Percentiles rank a stretch among this genome's conserved stretches.
These are phyloP conservation scores for Lasiosphaeria hispida DNA, from an alignment of 495 filamentous ascomycete species.

Conservation along the genomic window DNA sequence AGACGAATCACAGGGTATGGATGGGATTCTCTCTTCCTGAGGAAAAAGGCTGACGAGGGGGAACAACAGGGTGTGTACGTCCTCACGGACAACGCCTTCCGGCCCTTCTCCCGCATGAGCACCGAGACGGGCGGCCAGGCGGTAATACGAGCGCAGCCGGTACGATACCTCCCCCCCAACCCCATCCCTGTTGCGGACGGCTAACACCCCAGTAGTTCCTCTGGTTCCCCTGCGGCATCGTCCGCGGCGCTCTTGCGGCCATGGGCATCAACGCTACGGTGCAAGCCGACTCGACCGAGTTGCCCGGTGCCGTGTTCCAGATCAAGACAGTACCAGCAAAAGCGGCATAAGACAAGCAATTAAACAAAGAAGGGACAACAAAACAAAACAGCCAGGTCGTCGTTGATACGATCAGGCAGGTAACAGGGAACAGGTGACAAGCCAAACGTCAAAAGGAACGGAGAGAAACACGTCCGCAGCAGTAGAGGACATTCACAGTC, in stretches of 20 bases:
- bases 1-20: constrained; percentile 89
- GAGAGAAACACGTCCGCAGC: too few species aligned
- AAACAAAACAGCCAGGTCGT: too few species aligned
- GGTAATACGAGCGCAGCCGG: constrained; percentile 73
- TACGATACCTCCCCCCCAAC: constrained; percentile 43
- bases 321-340: constrained; percentile 78
- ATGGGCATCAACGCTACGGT: constrained; percentile 90
- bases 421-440: too few species aligned
- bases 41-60: background rate
- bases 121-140: constrained; percentile 69
- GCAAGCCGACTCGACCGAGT: constrained; percentile 79
- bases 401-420: too few species aligned
- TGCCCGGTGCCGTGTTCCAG: constrained; percentile 90
- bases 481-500: too few species aligned
- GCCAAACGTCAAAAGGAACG: too few species aligned
- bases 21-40: background rate
- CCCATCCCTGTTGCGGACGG: background rate
- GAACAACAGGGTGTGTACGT: constrained; percentile 82
- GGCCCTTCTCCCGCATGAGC: constrained; percentile 84
- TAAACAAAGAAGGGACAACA: too few species aligned
- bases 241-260: constrained; percentile 82
- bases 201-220: constrained; percentile 60
- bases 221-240: constrained; percentile 90
- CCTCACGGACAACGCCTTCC: constrained; percentile 89
- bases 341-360: constrained; percentile 24